Percentiles rank a stretch among this genome's conserved stretches.
Conservation (phyloP, 495 filamentous ascomycete species). For the Podospora comata region DNA sequence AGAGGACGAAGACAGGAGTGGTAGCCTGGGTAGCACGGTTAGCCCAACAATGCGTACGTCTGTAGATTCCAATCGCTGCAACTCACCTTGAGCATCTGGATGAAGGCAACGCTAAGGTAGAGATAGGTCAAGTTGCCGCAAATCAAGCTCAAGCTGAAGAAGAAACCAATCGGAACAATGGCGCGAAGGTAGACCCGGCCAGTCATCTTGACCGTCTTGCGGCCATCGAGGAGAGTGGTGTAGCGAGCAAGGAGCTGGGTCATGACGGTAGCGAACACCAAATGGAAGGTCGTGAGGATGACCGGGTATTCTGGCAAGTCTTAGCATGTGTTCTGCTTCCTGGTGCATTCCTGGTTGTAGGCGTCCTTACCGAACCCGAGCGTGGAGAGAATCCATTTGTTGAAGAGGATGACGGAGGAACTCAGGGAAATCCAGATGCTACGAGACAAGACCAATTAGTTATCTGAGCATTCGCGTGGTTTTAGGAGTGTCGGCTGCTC, state of each 20-base stretch:
- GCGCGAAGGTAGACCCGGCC: slow-evolving; percentile 84
- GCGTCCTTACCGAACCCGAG: slow-evolving; percentile 72
- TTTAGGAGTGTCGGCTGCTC: slow-evolving; percentile 34
- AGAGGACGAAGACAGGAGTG: slow-evolving; percentile 82
- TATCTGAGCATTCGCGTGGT: background rate
- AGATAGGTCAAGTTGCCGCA: slow-evolving; percentile 92
- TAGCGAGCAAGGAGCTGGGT: slow-evolving; percentile 85
- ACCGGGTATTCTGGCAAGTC: slow-evolving; percentile 54
- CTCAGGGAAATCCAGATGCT: slow-evolving; percentile 90
- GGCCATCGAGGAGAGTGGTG: slow-evolving; percentile 80
- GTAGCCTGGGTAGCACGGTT: slow-evolving; percentile 59
- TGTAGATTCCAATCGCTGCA: background rate
- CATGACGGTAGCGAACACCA: slow-evolving; percentile 83
- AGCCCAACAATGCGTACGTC: slow-evolving; percentile 24
- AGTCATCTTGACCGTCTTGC: slow-evolving; percentile 91
- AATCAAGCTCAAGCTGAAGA: slow-evolving; percentile 92
- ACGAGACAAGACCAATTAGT: slow-evolving; percentile 20
- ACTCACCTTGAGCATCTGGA: slow-evolving; percentile 93
- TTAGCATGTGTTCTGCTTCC: slow-evolving; percentile 28
- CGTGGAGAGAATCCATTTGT: slow-evolving; percentile 93
- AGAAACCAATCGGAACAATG: slow-evolving; percentile 88
- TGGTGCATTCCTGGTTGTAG: background rate
- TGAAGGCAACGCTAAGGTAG: slow-evolving; percentile 89
- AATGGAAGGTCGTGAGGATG: slow-evolving; percentile 90
- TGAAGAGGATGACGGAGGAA: slow-evolving; percentile 94